These are phyloP conservation scores for Populus alba DNA, from an alignment of 345 rosid genomes.

Conservation along the genomic window DNA sequence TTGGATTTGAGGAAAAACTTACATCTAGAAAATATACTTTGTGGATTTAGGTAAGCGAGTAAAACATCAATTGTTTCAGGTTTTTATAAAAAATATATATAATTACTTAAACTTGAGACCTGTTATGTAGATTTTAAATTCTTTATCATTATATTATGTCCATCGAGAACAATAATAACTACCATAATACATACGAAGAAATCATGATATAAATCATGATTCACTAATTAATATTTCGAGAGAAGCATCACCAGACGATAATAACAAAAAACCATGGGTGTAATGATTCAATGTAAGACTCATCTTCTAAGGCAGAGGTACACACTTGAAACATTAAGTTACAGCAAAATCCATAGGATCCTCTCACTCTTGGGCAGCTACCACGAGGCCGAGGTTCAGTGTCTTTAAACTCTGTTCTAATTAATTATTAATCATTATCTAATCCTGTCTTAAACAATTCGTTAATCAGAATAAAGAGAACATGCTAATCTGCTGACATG, in stretches of 20 bases:
- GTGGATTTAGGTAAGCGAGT: too few relatives aligned
- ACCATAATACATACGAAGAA: too few relatives aligned
- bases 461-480: slow-evolving; percentile 14
- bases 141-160: too few relatives aligned
- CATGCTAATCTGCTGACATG: slow-evolving; percentile 13
- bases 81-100: too few relatives aligned
- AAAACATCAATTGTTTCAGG: too few relatives aligned
- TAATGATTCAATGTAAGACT: not conserved
- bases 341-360: slow-evolving; percentile 36
- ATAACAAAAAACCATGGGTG: not conserved
- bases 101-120: too few relatives aligned
- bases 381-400: slow-evolving; percentile 21
- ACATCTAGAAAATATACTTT: too few relatives aligned
- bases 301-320: not conserved
- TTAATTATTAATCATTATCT: slow-evolving; percentile 6
- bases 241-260: not conserved
- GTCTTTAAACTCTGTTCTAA: not conserved
- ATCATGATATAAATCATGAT: too few relatives aligned
- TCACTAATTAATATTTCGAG: not conserved
- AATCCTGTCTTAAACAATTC: not conserved
- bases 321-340: not conserved
- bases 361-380: slow-evolving; percentile 32
- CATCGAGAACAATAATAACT: too few relatives aligned
- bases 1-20: too few relatives aligned
- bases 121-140: too few relatives aligned